A percentile compares a stretch with the other conserved stretches of the same genome.
phyloP scores from a whole-genome alignment of 2,329 filamentous ascomycete species.

The Thermoascus crustaceus region DNA sequence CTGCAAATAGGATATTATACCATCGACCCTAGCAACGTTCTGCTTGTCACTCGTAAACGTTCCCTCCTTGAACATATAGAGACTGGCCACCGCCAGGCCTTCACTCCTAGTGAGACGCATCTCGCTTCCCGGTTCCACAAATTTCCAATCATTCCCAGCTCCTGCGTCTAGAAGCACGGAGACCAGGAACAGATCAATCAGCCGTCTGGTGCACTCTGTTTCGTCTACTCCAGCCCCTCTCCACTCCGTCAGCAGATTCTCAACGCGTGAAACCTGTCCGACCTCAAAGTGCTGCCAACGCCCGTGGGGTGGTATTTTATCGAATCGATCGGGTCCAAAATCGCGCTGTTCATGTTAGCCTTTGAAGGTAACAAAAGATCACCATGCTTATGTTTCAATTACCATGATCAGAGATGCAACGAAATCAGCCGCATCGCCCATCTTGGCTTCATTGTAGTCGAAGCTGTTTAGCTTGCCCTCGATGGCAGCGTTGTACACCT shows the following conservation, averaged over 20 bases:
- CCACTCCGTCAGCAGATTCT: conserved; percentile 41
- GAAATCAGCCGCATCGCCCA: conserved; percentile 36
- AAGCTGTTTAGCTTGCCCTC: conserved; percentile 36
- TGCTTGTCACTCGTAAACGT: conserved; percentile 26
- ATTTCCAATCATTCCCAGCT: conserved; percentile 44
- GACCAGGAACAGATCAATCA: conserved; percentile 56
- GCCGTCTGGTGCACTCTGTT: conserved; percentile 43
- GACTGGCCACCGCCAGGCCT: conserved; percentile 44
- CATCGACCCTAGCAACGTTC: conserved; percentile 25
- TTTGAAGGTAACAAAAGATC: background rate
- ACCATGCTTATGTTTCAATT: conserved; percentile 2
- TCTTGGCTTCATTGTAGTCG: conserved; percentile 30
- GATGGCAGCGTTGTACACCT: conserved; percentile 26
- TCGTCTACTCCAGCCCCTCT: conserved; percentile 34
- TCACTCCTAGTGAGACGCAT: conserved; percentile 31
- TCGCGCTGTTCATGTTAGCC: conserved; percentile 35
- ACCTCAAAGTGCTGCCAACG: conserved; percentile 59
- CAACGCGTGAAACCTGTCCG: conserved; percentile 44
- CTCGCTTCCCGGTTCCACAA: conserved; percentile 29
- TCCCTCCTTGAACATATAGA: conserved; percentile 43
- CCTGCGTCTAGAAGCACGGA: conserved; percentile 52
- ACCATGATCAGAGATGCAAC: conserved; percentile 40
- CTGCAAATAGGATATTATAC: conserved; percentile 15
- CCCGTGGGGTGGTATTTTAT: conserved; percentile 47
- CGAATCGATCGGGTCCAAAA: conserved; percentile 41